Base-by-base conservation (phyloP, 2,329 filamentous ascomycete genomes). In the Pestalotiopsis sp. region DNA sequence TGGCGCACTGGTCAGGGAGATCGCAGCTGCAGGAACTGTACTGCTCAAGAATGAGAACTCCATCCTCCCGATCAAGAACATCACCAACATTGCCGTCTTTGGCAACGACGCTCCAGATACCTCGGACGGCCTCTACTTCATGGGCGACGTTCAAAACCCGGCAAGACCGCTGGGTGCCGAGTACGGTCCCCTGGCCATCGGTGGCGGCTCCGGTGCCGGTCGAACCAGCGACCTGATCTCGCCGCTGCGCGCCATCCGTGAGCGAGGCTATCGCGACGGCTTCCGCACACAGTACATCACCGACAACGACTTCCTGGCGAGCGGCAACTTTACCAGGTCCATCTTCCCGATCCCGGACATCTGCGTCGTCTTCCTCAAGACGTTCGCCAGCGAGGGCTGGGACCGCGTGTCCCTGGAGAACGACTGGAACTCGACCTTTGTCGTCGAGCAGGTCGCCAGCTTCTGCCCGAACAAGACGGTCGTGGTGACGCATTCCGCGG, bases 21-120 rank as follows among this genome's bases (percentile, higher is more conserved):
- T 93, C 65, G 94, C 89, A 13, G 91, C 92, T 64, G 92, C 92
- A 79, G 94, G 93, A 17, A 94, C 92, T 3, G 94, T 98, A 6
- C 84, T 98, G 25, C 81, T 92, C 27, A 92, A 92, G 80, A 89
- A 90, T 67, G 75, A 73, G 1, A 81, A 83, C 67, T 78, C 80
- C 9, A 76, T 84, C 2, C 79, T 90, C 1, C 87, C 87, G 0
- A 77, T 90, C 3, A 82, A 39, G 7, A 62, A 27, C n/a, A 14
- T 36, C 27, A 77, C 77, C 7, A 82, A 80, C 39, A 82, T 87
- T 61, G 81, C 79, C 2, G 77, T 88, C 1, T 85, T 86, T 68
- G 85, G 85, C 1, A 84, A 84, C 66, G 82, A 84, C 71, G 83
- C 84, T 41, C 79, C 78, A 13, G 82, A 13, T 89, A 87, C 5